Evolutionary conservation across 306 rosid species (phyloP), one percentile per base, ranked within the genome.

Genomic region (Lotus japonicus): DNA sequence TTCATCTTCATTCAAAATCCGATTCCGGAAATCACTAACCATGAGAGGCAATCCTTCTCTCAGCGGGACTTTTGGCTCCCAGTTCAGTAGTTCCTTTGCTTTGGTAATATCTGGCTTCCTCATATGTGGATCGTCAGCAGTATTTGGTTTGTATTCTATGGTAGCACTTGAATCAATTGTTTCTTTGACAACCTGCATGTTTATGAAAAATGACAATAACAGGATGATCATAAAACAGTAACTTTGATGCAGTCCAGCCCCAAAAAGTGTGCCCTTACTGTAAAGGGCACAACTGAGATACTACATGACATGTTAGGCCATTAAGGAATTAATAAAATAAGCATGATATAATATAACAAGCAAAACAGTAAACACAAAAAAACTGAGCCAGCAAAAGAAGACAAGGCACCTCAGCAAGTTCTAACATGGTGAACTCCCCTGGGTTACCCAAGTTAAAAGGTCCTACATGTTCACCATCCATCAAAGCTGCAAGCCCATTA

Each of bases 71-170:
- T 85, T 87, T 11, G 97, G 99, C 78, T 85, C 88, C 99, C 99
- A 95, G 91, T 87, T 90, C 80, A 95, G 83, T 21, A 88, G 82
- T 39, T 89, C 90, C 84, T 88, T 95, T 21, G 99, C 99, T 85
- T 87, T 95, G 87, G 85, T 81, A 43, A 95, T 95, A 72, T 95
- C 97, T 5, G 99, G 99, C 76, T 90, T 95, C 83, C 99, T 95
- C 95, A 81, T 95, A 26, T 95, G 99, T 11, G 99, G 99, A 83
- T 95, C 99, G 74, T 95, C 99, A 4, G 97, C 99, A 39, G 96
- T 95, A 71, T 95, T 95, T 79, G 96, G 81, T 78, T 17, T 88
- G 66, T 80, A 90, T 75, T 88, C 97, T 81, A 90, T 95, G 38
- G 92, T 84, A 21, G 99, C 92, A 77, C 95, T 88, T 52, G 99